Base-by-base conservation (phyloP, 768 basidiomycete species). In the Amanita brunnescens region DNA sequence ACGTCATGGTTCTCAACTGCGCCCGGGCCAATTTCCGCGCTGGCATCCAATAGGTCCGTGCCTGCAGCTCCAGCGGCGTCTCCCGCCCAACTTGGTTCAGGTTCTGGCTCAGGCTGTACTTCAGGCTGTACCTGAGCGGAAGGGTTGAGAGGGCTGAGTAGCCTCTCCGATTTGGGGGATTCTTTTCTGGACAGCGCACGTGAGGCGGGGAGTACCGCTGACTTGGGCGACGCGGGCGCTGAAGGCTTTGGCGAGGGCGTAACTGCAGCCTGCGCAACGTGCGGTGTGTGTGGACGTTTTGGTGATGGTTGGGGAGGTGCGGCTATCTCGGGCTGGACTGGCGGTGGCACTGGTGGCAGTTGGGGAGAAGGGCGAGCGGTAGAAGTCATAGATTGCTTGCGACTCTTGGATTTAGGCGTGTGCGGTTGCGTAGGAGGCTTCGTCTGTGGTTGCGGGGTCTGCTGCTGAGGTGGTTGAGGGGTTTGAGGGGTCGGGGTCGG, bases 131-230 rank as follows among this genome's bases (percentile, higher is more conserved):
- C 52, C 38, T 65, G 64, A 14, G 64, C 55, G 13, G 66, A 61
- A 18, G 68, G 66, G 44, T 70, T 70, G 38, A 68, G 57, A n/a
- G 68, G 68, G 20, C 68, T 70, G 8, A 66, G 56, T 12, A 55
- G 57, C 43, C 62, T 63, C 20, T 52, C 57, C 8, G 50, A 52
- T 32, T 56, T 62, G 26, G 64, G 62, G 13, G 64, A 64, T 5
- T 59, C 53, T 34, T 51, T 53, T 32, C 64, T 59, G 20, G 62
- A 58, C n/a, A 51, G 10, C 9, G 41, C 41, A 24, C 50, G 50
- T 12, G 50, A 51, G 26, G 33, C 2, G 8, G 50, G 41, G 24
- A 44, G 50, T 21, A 18, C 37, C 18, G 23, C 9, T 29, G 47
- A 29, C 16, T 16, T 42, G 16, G 49, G 49, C 13, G 49, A 50